These are phyloP conservation scores for Musa beccarii DNA, from an alignment of 176 grass and related monocot genomes.

Conservation along the genomic window DNA sequence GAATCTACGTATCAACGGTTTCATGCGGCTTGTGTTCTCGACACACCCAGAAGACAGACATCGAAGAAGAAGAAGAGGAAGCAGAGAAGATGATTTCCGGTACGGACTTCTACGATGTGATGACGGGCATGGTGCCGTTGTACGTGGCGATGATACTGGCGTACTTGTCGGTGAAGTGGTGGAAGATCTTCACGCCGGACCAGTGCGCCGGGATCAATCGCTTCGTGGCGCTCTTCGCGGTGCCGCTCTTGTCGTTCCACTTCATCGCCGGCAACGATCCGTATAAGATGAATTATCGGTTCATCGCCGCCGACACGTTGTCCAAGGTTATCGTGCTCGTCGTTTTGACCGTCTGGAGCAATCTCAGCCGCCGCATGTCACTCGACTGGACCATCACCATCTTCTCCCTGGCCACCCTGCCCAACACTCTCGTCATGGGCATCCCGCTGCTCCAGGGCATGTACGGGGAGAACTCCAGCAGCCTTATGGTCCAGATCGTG, in stretches of 20 bases:
- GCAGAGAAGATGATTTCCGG: neutral
- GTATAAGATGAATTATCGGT: constrained; percentile 87
- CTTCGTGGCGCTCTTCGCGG: constrained; percentile 93
- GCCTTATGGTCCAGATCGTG: constrained; percentile 94
- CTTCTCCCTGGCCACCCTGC: constrained; percentile 94
- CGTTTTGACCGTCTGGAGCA: constrained; percentile 53
- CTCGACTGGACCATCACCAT: constrained; percentile 98
- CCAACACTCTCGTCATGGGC: constrained; percentile 97
- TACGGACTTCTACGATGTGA: constrained; percentile 79
- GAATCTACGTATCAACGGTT: too few relatives aligned
- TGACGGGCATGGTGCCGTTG: constrained; percentile 95
- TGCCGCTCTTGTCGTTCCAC: constrained; percentile 91
- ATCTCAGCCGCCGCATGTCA: constrained; percentile 43
- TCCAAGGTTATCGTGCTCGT: constrained; percentile 94
- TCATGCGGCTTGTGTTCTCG: too few relatives aligned
- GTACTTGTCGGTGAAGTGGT: constrained; percentile 89
- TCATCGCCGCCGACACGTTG: constrained; percentile 92
- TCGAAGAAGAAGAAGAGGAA: neutral
- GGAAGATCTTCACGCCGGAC: constrained; percentile 91
- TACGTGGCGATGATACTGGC: constrained; percentile 97
- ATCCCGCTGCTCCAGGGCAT: constrained; percentile 92
- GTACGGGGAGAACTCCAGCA: constrained; percentile 72
- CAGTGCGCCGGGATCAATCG: constrained; percentile 99
- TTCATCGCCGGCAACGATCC: constrained; percentile 92
- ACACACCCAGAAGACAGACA: too few relatives aligned